Conservation (phyloP, 164 flowering plant species). For the Aristolochia fimbriata region DNA sequence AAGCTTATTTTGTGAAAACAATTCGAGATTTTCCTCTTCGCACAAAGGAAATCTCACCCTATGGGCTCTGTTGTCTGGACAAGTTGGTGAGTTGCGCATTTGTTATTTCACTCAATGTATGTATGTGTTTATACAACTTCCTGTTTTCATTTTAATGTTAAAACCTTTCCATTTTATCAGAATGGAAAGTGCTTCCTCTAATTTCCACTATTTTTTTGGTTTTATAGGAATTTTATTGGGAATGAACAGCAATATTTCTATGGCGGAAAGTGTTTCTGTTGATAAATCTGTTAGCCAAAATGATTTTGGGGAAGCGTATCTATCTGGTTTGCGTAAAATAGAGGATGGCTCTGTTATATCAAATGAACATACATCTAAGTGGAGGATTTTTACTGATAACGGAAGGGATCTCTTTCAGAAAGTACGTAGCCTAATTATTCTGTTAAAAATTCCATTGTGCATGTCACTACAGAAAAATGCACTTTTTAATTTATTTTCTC, state of each 20-base stretch:
- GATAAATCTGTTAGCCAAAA: slow-evolving; percentile 20
- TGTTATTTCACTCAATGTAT: no score
- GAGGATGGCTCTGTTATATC: slow-evolving; percentile 85
- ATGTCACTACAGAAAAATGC: neutral
- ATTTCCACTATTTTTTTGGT: neutral
- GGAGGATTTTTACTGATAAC: slow-evolving; percentile 81
- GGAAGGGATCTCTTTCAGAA: slow-evolving; percentile 63
- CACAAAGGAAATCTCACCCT: no score
- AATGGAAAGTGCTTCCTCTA: no score
- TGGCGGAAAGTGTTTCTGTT: slow-evolving; percentile 49
- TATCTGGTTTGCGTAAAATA: slow-evolving; percentile 37
- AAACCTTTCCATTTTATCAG: no score
- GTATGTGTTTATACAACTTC: no score
- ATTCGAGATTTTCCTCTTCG: no score
- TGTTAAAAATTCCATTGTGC: neutral
- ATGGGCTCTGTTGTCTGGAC: no score
- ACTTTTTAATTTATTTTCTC: slow-evolving; percentile 3
- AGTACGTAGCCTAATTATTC: slow-evolving; percentile 23
- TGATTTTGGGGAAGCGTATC: slow-evolving; percentile 22
- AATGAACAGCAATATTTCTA: slow-evolving; percentile 23
- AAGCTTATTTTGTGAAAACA: no score
- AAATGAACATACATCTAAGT: slow-evolving; percentile 77
- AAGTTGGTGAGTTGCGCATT: no score
- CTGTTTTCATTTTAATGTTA: no score
- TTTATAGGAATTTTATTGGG: slow-evolving; percentile 49